Percentiles rank a stretch among this genome's conserved stretches.
Evolutionary conservation across 768 basidiomycete genomes (phyloP).

Genomic region (Naganishia friedmannii): DNA sequence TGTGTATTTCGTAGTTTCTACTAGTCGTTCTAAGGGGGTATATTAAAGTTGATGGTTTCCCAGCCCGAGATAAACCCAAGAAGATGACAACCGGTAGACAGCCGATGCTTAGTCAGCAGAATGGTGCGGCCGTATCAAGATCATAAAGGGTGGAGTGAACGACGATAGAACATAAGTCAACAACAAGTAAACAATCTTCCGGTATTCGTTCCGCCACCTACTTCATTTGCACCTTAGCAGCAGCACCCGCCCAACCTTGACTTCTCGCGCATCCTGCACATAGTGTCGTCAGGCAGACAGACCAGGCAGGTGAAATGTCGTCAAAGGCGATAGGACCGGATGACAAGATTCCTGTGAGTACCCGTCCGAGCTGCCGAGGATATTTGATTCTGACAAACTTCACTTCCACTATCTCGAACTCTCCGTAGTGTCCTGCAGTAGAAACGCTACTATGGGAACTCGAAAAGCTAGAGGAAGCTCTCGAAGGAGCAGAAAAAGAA

Average conservation of each 20-base stretch:
- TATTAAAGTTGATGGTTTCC: too few species aligned
- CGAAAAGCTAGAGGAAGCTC: slow-evolving; percentile 40
- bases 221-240: background rate
- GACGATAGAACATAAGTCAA: slow-evolving; percentile 11
- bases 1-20: too few species aligned
- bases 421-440: slow-evolving; percentile 41
- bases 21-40: too few species aligned
- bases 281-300: background rate
- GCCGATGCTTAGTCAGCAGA: background rate
- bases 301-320: background rate
- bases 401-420: background rate
- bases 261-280: too few species aligned
- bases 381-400: background rate
- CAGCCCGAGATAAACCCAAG: too few species aligned
- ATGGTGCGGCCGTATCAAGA: background rate
- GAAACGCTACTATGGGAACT: slow-evolving; percentile 49
- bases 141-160: background rate
- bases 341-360: slow-evolving; percentile 45
- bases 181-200: slow-evolving; percentile 7
- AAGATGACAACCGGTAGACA: too few species aligned
- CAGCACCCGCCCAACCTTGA: too few species aligned
- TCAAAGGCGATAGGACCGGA: slow-evolving; percentile 34
- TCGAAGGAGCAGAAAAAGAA: slow-evolving; percentile 52
- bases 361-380: too few species aligned
- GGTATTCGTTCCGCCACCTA: background rate